Base-by-base conservation (phyloP, 176 grass and related monocot genomes). In the Rhynchospora breviuscula region DNA sequence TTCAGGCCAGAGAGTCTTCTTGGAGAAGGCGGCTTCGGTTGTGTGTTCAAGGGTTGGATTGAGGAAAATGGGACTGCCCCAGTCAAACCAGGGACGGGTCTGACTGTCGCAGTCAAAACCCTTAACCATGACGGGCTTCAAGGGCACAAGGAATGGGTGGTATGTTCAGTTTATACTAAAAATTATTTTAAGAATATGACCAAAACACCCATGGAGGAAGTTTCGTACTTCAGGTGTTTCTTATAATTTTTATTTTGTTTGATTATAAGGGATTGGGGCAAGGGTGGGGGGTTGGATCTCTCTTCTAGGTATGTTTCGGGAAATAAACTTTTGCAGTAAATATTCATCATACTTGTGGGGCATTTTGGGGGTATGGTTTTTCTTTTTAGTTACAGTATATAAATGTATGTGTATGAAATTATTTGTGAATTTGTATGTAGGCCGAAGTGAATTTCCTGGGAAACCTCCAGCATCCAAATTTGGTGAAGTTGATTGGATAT, bases 21-120 rank as follows among this genome's bases (percentile, higher is more conserved):
- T 68, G 97, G 97, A 0, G 91, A 99, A 86, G 97, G 97, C 46
- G 97, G 97, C 84, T 99, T 99, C 78, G 97, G 97, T 17, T 99
- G 97, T 87, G 97, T 99, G 23, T 99, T 99, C 77, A 99, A 99
- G 89, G 97, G 97, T 12, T 99, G 97, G 97, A 96, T 99, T 69
- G 91, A 99, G 71, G 97, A 96, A 86, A 99, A 99, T 61, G 97
- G 97, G 90, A 99, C 97, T 66, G 93, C 97, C 83, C 93, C 97
- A 11, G 93, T 99, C 29, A 99, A 99, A 78, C 93, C 97, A 23
- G 97, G 97, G 45, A 99, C 97, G 77, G 97, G 97, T 75, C 84
- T 99, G 75, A 99, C 97, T 79, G 89, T 99, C 76, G 97, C 97
- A 75, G 97, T 99, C 17, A 99, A 99, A 80, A 99, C 93, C 23